Conservation (phyloP, 2,329 filamentous ascomycete genomes). For the Fusarium verrucosum region DNA sequence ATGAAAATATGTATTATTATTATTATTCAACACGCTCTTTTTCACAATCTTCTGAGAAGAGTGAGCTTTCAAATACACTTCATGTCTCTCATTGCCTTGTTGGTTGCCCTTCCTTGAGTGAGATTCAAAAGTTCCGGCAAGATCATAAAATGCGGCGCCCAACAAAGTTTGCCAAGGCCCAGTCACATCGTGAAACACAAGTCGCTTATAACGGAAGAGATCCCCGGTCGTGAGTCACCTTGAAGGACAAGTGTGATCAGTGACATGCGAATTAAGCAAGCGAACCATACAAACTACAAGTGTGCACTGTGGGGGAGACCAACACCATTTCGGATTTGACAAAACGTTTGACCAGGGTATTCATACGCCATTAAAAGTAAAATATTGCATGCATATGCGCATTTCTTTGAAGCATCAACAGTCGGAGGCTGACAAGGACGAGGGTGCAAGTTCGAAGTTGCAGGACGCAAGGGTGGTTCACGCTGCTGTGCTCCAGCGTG, state of each 20-base stretch:
- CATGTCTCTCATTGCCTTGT: not conserved
- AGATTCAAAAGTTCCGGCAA: constrained; percentile 7
- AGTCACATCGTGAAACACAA: constrained; percentile 37
- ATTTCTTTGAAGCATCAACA: constrained; percentile 12
- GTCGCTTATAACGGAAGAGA: constrained; percentile 28
- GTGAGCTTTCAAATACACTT: constrained; percentile 11
- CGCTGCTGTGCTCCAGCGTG: constrained; percentile 39
- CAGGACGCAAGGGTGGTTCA: constrained; percentile 38
- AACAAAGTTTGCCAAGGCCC: constrained; percentile 24
- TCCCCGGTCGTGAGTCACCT: constrained; percentile 39
- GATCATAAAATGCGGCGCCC: not conserved
- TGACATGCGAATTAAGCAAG: constrained; percentile 12
- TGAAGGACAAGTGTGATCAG: constrained; percentile 10
- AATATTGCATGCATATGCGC: not conserved
- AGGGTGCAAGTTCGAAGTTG: constrained; percentile 17
- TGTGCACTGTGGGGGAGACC: constrained; percentile 29
- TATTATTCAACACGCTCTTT: constrained; percentile 46
- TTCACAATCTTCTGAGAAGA: constrained; percentile 19
- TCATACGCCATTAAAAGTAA: not conserved
- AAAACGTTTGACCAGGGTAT: not conserved
- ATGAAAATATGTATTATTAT: constrained; percentile 44
- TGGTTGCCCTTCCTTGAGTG: not conserved
- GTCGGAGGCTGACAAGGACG: constrained; percentile 18
- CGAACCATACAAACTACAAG: constrained; percentile 25
- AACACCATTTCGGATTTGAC: constrained; percentile 14